Base-by-base conservation (phyloP, 495 filamentous ascomycete genomes). In the Hypomontagnella monticulosa region DNA sequence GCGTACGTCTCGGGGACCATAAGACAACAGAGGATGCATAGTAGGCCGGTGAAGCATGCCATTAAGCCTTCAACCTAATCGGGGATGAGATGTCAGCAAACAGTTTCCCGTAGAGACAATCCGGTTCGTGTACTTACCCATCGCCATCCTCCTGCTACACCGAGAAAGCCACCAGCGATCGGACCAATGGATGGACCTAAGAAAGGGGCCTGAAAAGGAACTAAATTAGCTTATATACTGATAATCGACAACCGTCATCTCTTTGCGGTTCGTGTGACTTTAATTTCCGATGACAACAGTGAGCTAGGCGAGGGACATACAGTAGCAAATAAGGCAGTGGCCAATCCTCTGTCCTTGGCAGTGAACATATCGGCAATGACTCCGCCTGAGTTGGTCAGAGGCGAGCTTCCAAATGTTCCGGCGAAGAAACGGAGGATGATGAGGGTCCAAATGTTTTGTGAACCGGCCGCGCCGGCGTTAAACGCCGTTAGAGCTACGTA, bases 1-100 rank as follows among this genome's bases (percentile, higher is more conserved):
- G 72, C 86, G 73, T 97, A 97, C 0, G 93, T 97, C 78, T 97
- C 93, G 9, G 93, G 92, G 1, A 95, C 86, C 36, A 88, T 75
- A n/a, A 90, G 69, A 38, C 85, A 69, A 51, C 93, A 85, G 20
- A 81, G 70, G 32, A 84, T 80, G 56, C 91, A 86, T 52, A 91
- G 72, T 15, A 87, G 63, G 1, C 83, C 88, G 0, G 88, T 84
- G 86, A 93, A 95, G 48, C 93, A 93, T 34, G 83, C 73, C 69
- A 86, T 83, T 4, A 82, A 52, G 4, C 88, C 88, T 78, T 88
- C 81, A 4, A 90, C 56, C 62, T 66, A 42, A 42, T 43, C 15
- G 2, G 19, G 9, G 16, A 38, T 16, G 16, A 23, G 1, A 20
- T 8, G 16, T 52, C 36, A 57, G 52, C 30, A 38, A 16, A 42